Evolutionary conservation across 2,329 filamentous ascomycete species (phyloP), one percentile per base, ranked within the genome.

Genomic region (Grosmannia clavigera): DNA sequence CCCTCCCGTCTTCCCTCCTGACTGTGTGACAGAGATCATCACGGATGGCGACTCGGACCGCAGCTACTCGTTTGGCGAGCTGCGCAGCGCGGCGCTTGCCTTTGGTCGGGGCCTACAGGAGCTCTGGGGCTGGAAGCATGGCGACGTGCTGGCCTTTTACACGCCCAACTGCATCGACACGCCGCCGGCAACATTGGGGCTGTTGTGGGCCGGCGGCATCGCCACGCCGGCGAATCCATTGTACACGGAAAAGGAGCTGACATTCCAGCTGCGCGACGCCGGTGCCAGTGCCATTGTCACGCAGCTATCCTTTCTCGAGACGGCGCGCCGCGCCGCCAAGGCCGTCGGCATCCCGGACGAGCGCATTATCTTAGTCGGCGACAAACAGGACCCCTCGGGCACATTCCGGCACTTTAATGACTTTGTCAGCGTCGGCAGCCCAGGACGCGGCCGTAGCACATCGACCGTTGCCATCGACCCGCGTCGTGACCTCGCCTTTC

Each of bases 161-260:
- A 86, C 89, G 3, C 88, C 91, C 33, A 96, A 97, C 71, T 85
- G 81, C 70, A 87, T 96, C 69, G 92, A 96, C 71, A 90, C 86
- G 0, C 86, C 90, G 0, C 77, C 86, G 3, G 73, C 91, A 55
- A 89, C 83, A 71, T 90, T 89, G 77, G 92, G 91, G 33, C 80
- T 83, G 11, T 83, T 87, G 65, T 96, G 90, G 88, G 87, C 90
- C 0, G 92, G 91, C 54, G 91, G 88, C 35, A 76, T 90, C 58
- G 75, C 90, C 12, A 90, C 86, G n/a, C 90, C 92, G 0, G 91
- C 90, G 3, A 96, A 96, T 69, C 91, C 92, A 25, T 84, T 85
- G 4, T 96, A 96, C 73, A 95, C 88, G 0, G 82, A 81, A 14
- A 83, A 90, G 11, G 92, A 97, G 73, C 79, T 96, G 40, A 84